Percentiles rank a stretch among this genome's conserved stretches.
phyloP scores from a whole-genome alignment of 768 basidiomycete species.

The Serendipita sp. region DNA sequence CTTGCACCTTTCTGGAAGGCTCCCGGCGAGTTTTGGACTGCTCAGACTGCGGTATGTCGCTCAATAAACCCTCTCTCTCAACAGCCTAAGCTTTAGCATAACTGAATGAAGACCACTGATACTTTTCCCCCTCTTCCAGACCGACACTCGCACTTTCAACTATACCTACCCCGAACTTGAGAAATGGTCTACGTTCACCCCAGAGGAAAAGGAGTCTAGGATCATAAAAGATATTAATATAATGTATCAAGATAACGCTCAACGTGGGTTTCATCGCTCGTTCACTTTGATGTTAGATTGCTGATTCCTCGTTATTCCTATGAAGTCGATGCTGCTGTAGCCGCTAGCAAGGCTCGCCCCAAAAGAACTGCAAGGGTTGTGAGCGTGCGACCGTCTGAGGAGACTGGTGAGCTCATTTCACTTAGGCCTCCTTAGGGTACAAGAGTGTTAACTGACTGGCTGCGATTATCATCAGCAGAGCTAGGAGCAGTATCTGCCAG shows the following conservation, averaged over 20 bases:
- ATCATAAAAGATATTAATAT: not conserved
- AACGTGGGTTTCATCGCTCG: too few relatives aligned
- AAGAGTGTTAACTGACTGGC: too few relatives aligned
- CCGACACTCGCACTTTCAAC: conserved; percentile 20
- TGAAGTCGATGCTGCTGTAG: not conserved
- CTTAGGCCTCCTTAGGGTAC: too few relatives aligned
- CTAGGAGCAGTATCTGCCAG: too few relatives aligned
- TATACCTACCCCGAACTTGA: conserved; percentile 32
- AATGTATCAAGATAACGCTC: not conserved
- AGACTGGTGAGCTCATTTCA: too few relatives aligned
- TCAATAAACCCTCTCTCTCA: not conserved
- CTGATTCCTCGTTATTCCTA: too few relatives aligned
- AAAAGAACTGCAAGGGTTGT: too few relatives aligned
- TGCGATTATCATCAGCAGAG: too few relatives aligned
- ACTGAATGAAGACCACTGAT: not conserved
- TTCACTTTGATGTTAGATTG: too few relatives aligned
- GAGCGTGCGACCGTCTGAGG: too few relatives aligned
- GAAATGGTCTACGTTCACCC: not conserved
- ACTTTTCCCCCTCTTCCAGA: not conserved
- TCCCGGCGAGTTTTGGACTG: conserved; percentile 24
- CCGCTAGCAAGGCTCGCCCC: not conserved
- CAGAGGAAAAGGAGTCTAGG: not conserved
- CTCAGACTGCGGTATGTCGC: conserved; percentile 14
- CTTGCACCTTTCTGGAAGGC: conserved; percentile 29
- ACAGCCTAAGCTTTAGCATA: not conserved